Evolutionary conservation across 192 early-diverging fungal genomes (phyloP).

Genomic region (Coemansia sp.): DNA sequence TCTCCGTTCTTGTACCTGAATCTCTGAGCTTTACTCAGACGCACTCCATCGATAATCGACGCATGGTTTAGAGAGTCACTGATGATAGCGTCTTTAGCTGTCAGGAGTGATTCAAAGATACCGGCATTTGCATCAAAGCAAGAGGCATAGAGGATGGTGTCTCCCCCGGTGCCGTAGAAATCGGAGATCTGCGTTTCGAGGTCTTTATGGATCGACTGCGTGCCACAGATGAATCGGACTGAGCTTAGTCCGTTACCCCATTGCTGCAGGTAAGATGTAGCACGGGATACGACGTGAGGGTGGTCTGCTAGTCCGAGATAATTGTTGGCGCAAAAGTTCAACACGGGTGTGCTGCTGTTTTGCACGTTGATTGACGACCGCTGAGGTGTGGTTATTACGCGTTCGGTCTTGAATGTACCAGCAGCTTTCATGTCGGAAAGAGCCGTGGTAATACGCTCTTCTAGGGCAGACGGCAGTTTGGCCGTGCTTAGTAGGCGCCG

Average conservation of each 20-base stretch:
- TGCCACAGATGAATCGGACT: conserved; percentile 75
- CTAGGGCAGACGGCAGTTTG: conserved; percentile 33
- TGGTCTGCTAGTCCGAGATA: conserved; percentile 69
- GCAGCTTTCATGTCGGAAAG: conserved; percentile 61
- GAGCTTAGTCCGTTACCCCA: conserved; percentile 69
- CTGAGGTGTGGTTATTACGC: conserved; percentile 64
- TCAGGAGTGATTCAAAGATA: conserved; percentile 65
- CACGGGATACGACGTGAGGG: conserved; percentile 59
- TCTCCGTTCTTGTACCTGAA: conserved; percentile 73
- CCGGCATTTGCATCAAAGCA: conserved; percentile 77
- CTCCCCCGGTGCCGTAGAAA: conserved; percentile 60
- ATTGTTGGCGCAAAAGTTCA: conserved; percentile 78
- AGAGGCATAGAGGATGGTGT: conserved; percentile 70
- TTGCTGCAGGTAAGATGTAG: conserved; percentile 57
- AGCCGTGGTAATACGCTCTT: conserved; percentile 49
- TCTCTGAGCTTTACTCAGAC: conserved; percentile 67
- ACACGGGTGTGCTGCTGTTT: conserved; percentile 35
- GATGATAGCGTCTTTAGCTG: conserved; percentile 61
- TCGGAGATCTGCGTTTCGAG: conserved; percentile 61
- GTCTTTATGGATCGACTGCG: conserved; percentile 70
- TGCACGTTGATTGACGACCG: conserved; percentile 58
- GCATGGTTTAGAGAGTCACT: conserved; percentile 64
- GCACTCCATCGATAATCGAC: conserved; percentile 73
- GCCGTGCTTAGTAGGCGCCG: conserved; percentile 13
- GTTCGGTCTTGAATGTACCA: conserved; percentile 72